phyloP scores from a whole-genome alignment of 1,284 basidiomycete species.

The Sanguinoderma infundibulare region DNA sequence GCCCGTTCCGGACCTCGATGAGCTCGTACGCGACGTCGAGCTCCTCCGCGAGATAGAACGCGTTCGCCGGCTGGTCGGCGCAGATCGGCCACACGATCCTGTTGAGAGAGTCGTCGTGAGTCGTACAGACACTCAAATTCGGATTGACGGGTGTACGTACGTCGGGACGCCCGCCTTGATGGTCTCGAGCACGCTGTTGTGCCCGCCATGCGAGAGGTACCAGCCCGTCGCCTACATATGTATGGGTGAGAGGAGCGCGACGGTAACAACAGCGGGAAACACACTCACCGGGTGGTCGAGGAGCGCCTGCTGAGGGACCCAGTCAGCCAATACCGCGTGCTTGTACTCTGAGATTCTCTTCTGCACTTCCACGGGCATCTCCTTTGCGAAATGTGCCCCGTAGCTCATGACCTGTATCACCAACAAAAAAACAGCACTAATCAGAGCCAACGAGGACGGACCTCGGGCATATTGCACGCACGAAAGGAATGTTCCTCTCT shows the following conservation, averaged over 20 bases:
- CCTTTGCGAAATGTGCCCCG: slow-evolving; percentile 13
- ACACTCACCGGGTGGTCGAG: slow-evolving; percentile 24
- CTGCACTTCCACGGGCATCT: slow-evolving; percentile 9
- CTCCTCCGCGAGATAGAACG: slow-evolving; percentile 20
- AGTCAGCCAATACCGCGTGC: slow-evolving; percentile 17
- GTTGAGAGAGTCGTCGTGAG: no score
- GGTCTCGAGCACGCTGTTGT: slow-evolving; percentile 17
- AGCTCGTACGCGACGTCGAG: slow-evolving; percentile 31
- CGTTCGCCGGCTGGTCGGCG: slow-evolving; percentile 29
- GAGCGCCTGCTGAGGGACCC: slow-evolving; percentile 27
- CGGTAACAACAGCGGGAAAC: no score
- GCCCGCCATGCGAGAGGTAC: slow-evolving; percentile 19
- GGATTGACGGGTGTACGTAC: not conserved
- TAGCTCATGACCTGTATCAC: slow-evolving; percentile 25
- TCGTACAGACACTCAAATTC: not conserved
- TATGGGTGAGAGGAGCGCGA: not conserved
- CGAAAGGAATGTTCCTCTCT: slow-evolving; percentile 21
- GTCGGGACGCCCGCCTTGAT: slow-evolving; percentile 9
- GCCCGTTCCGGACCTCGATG: slow-evolving; percentile 28
- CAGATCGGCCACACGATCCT: slow-evolving; percentile 32
- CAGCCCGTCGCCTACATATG: slow-evolving; percentile 19
- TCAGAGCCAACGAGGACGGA: no score
- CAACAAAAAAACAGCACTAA: no score
- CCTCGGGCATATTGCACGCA: not conserved
- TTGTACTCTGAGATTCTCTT: slow-evolving; percentile 11